Evolutionary conservation across 1,284 basidiomycete genomes (phyloP), one percentile per base, ranked within the genome.

Genomic region (Phlebopus sp.): DNA sequence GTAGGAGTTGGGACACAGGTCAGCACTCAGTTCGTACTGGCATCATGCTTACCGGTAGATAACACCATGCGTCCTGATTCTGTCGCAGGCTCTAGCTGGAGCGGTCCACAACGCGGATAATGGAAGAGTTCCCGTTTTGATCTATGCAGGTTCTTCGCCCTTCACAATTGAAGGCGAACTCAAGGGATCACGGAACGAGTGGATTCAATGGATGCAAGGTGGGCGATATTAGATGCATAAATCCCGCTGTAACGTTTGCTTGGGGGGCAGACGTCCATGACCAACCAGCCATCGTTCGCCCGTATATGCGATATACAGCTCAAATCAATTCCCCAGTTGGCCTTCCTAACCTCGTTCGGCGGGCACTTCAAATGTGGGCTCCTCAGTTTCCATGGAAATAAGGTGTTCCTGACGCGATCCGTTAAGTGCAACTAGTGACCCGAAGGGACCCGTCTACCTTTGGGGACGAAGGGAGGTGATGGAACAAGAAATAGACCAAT

Each of bases 1-100:
- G 84, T 86, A 32, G 84, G 86, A 57, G 82, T 85, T 31, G 84
- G 84, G 1, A 86, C 84, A 0, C 83, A 85, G 73, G 83, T 78
- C 36, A 46, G 61, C n/a, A 10, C 5, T 17, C 1, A 31, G 18
- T 9, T 6, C 13, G 19, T 1, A 10, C 5, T 17, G n/a, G 14
- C 21, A 23, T 4, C 21, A 23, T 23, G 21, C 21, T 23, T n/a
- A n/a, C n/a, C n/a, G n/a, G n/a, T n/a, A n/a, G n/a, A n/a, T n/a
- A n/a, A n/a, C n/a, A n/a, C n/a, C n/a, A n/a, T n/a, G n/a, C 21
- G 21, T n/a, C n/a, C 42, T 42, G 5, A 27, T 30, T 35, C 13
- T 13, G 15, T 45, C 3, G 8, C 52, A 85, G 79, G 80, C 79
- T 3, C 63, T 86, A 13, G 86, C 80, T 6, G 85, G 85, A 7